Conservation (phyloP, 1,284 basidiomycete genomes). For the Marasmius tenuissimus region DNA sequence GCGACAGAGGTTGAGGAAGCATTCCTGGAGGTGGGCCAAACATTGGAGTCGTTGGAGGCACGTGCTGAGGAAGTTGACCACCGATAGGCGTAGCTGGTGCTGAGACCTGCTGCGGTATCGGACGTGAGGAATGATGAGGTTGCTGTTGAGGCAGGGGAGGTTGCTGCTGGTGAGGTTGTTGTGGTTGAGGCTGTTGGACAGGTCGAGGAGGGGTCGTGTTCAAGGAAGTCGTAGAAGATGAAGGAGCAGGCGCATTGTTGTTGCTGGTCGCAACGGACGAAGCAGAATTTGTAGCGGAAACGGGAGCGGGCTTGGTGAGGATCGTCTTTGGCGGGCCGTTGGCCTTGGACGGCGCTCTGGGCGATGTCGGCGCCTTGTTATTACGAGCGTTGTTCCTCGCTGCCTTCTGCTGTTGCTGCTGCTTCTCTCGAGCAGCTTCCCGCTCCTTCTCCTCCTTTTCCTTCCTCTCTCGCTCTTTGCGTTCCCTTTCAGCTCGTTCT, state of each 20-base stretch:
- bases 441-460: constrained; percentile 63
- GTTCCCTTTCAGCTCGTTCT: constrained; percentile 36
- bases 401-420: constrained; percentile 44
- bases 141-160: constrained; percentile 24
- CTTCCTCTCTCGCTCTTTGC: constrained; percentile 43
- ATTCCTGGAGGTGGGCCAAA: constrained; percentile 46
- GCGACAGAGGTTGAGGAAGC: constrained; percentile 48
- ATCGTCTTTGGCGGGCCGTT: constrained; percentile 54
- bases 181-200: constrained; percentile 29
- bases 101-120: constrained; percentile 29
- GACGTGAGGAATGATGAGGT: constrained; percentile 21
- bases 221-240: constrained; percentile 17
- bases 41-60: constrained; percentile 37
- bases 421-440: constrained; percentile 35
- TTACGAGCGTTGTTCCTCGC: constrained; percentile 20
- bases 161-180: constrained; percentile 26
- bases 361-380: constrained; percentile 37
- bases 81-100: constrained; percentile 40
- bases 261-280: not conserved
- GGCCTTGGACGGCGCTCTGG: constrained; percentile 39
- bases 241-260: not conserved
- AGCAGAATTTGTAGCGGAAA: constrained; percentile 23
- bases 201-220: constrained; percentile 19
- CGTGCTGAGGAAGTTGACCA: constrained; percentile 40
- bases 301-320: constrained; percentile 30